A percentile compares a stretch with the other conserved stretches of the same genome.
phyloP scores from a whole-genome alignment of 345 rosid species.

The Cardamine occulta region DNA sequence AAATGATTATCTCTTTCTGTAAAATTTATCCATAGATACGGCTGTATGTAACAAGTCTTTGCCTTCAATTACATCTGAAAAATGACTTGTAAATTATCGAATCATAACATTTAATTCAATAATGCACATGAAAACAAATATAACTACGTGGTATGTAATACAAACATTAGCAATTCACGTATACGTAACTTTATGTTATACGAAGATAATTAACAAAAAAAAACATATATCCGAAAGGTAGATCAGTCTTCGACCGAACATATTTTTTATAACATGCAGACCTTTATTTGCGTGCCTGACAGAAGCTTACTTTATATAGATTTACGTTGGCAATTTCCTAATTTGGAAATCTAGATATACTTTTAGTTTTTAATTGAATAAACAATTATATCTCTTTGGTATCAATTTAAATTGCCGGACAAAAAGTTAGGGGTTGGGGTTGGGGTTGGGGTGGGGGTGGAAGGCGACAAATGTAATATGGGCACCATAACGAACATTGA shows the following conservation, averaged over 20 bases:
- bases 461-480: slow-evolving; percentile 38
- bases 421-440: background rate
- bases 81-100: background rate
- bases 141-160: background rate
- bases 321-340: slow-evolving; percentile 42
- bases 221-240: slow-evolving; percentile 29
- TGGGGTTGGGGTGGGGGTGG: background rate
- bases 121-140: background rate
- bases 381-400: slow-evolving; percentile 12
- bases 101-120: background rate
- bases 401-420: background rate
- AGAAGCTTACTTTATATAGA: slow-evolving; percentile 35
- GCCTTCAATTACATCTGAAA: background rate
- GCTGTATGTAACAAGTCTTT: background rate
- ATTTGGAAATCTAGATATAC: slow-evolving; percentile 31
- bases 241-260: slow-evolving; percentile 38
- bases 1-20: background rate
- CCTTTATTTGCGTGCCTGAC: slow-evolving; percentile 48
- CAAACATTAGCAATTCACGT: slow-evolving; percentile 21
- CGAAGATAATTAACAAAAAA: background rate
- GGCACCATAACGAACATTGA: slow-evolving; percentile 40
- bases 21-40: background rate
- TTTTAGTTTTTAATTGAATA: slow-evolving; percentile 1
- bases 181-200: slow-evolving; percentile 1
- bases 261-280: slow-evolving; percentile 33